These are phyloP conservation scores for Botrytis medusae DNA, from an alignment of 2,329 filamentous ascomycete species.

Conservation along the genomic window DNA sequence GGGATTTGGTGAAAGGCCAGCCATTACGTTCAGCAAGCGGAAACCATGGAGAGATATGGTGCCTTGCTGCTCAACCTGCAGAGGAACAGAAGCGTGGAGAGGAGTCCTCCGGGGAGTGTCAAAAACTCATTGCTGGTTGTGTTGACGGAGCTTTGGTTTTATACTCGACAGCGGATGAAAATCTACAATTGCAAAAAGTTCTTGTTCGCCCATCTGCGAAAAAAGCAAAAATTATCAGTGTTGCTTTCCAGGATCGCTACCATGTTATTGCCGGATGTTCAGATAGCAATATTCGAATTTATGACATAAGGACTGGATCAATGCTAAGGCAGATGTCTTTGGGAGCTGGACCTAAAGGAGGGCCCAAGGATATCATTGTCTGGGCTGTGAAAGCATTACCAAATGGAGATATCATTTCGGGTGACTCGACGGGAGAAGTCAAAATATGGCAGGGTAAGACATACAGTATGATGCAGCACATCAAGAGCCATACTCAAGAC, in stretches of 20 bases:
- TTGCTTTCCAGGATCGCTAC: conserved; percentile 83
- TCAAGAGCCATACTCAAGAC: conserved; percentile 86
- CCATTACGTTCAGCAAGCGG: conserved; percentile 82
- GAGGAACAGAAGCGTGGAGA: conserved; percentile 35
- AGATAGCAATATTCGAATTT: conserved; percentile 92
- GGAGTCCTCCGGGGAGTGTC: conserved; percentile 40
- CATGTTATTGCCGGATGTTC: conserved; percentile 87
- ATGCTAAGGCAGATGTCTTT: conserved; percentile 81
- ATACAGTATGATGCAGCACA: conserved; percentile 81
- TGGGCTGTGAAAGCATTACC: conserved; percentile 91
- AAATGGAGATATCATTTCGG: conserved; percentile 88
- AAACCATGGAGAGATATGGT: conserved; percentile 97
- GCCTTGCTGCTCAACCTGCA: conserved; percentile 78
- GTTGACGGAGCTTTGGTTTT: conserved; percentile 87
- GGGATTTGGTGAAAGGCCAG: conserved; percentile 79
- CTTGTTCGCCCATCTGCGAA: conserved; percentile 76
- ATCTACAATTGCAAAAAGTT: conserved; percentile 76
- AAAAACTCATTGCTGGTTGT: conserved; percentile 81
- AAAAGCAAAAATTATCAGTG: conserved; percentile 84
- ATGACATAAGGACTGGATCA: conserved; percentile 77
- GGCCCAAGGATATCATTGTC: conserved; percentile 81
- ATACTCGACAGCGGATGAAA: conserved; percentile 80
- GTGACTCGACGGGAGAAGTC: conserved; percentile 90
- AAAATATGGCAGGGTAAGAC: conserved; percentile 93
- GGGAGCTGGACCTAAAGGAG: conserved; percentile 73